Percentiles rank a stretch among this genome's conserved stretches.
Conservation (phyloP, 768 basidiomycete species). For the Amanita brunnescens region DNA sequence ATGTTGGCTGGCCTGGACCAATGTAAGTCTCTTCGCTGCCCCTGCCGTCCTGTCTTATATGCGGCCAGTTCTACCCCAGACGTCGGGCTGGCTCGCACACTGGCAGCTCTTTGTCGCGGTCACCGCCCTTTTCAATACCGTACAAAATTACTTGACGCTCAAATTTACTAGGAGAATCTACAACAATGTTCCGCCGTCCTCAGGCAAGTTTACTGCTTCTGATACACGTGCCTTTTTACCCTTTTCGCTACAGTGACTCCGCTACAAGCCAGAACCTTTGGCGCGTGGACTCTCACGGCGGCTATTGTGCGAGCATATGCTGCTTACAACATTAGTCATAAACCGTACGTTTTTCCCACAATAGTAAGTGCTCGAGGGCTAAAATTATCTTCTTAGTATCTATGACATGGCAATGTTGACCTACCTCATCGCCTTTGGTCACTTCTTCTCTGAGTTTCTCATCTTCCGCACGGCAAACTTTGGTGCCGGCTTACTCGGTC, state of each 20-base stretch:
- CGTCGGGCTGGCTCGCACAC: constrained; percentile 66
- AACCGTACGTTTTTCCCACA: constrained; percentile 45
- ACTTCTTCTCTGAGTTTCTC: constrained; percentile 81
- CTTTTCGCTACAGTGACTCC: constrained; percentile 53
- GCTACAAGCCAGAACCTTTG: constrained; percentile 86
- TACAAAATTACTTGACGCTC: constrained; percentile 75
- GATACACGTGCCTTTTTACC: background rate
- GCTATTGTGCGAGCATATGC: constrained; percentile 80
- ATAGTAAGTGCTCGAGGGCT: background rate
- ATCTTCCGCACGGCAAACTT: constrained; percentile 72
- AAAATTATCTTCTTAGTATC: constrained; percentile 39
- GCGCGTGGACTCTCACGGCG: constrained; percentile 82
- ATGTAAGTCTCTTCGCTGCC: constrained; percentile 8
- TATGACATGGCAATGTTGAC: constrained; percentile 86
- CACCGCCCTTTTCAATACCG: constrained; percentile 76
- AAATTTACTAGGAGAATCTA: constrained; percentile 77
- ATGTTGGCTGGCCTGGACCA: background rate
- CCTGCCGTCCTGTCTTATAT: constrained; percentile 2
- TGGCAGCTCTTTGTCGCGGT: constrained; percentile 83
- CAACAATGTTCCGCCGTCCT: constrained; percentile 31
- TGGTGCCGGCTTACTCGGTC: constrained; percentile 51
- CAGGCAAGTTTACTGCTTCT: constrained; percentile 22
- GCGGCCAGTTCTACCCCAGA: constrained; percentile 50
- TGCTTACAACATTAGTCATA: constrained; percentile 81
- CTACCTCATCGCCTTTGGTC: constrained; percentile 84